phyloP scores from a whole-genome alignment of 1,139 yeast genomes.

The Magnusiomyces suaveolens region DNA sequence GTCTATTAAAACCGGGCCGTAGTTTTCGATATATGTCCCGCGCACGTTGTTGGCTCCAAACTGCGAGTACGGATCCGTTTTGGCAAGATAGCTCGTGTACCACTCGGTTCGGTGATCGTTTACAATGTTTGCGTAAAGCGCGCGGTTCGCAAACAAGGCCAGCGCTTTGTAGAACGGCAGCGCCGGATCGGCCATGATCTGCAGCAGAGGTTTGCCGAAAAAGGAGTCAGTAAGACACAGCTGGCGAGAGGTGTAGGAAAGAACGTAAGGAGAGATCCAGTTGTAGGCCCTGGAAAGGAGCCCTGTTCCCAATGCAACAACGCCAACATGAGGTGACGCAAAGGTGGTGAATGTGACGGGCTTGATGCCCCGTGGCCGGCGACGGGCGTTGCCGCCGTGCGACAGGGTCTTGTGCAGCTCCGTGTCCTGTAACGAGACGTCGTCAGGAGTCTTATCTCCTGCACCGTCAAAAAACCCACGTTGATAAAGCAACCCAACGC shows the following conservation, averaged over 20 bases:
- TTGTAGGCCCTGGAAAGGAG: constrained; percentile 45
- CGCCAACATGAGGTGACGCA: constrained; percentile 80
- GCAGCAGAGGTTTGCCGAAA: constrained; percentile 41
- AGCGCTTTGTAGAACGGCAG: constrained; percentile 55
- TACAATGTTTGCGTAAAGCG: constrained; percentile 63
- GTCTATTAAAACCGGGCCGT: constrained; percentile 40
- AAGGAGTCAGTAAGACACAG: constrained; percentile 40
- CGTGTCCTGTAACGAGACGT: no score
- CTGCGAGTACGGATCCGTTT: constrained; percentile 48
- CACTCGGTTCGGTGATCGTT: constrained; percentile 74
- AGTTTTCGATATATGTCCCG: constrained; percentile 42
- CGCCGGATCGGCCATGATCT: constrained; percentile 53
- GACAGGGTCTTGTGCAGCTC: neutral
- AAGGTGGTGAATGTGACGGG: constrained; percentile 50
- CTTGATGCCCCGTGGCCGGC: constrained; percentile 16
- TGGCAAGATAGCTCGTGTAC: constrained; percentile 68
- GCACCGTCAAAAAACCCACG: constrained; percentile 42
- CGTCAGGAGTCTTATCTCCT: no score
- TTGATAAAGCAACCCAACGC: constrained; percentile 56
- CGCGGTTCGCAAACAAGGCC: constrained; percentile 40
- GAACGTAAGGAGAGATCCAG: constrained; percentile 46
- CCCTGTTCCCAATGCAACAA: constrained; percentile 49
- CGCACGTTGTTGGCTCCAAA: constrained; percentile 16
- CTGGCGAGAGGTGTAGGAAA: constrained; percentile 66
- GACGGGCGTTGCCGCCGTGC: neutral